Evolutionary conservation across 768 basidiomycete species (phyloP).

Genomic region (Tricholoma saponaceum): DNA sequence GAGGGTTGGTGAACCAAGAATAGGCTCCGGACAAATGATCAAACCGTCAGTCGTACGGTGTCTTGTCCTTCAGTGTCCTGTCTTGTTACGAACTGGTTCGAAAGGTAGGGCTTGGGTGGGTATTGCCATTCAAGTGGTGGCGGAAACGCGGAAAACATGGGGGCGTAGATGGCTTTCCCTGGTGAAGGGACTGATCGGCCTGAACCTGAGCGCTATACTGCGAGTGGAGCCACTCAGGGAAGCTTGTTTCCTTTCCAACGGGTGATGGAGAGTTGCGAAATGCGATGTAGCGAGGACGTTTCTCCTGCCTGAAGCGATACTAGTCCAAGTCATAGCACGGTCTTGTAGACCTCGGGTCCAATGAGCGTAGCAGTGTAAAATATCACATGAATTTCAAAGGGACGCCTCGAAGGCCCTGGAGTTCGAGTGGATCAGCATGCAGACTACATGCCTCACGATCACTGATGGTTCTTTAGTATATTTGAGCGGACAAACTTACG

Average conservation of each 20-base stretch:
- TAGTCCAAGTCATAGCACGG: background rate
- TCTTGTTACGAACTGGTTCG: background rate
- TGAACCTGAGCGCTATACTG: background rate
- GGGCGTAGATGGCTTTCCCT: background rate
- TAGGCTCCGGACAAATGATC: background rate
- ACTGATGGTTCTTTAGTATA: background rate
- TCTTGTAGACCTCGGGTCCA: background rate
- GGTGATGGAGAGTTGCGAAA: background rate
- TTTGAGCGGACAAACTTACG: background rate
- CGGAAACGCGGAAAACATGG: conserved; percentile 3
- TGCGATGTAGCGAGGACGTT: background rate
- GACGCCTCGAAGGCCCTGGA: background rate
- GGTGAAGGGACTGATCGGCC: background rate
- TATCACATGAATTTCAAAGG: background rate
- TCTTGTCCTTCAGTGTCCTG: background rate
- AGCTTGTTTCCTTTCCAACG: background rate
- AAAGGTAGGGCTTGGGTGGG: background rate
- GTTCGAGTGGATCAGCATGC: background rate
- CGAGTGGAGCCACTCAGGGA: background rate
- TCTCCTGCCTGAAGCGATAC: background rate
- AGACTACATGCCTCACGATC: conserved; percentile 1
- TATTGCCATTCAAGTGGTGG: background rate
- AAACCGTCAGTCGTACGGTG: background rate
- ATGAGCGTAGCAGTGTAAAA: background rate
- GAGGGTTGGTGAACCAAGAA: background rate